Evolutionary conservation across 1,284 basidiomycete species (phyloP), one percentile per base, ranked within the genome.

Genomic region (Macrocystidia cucumis): DNA sequence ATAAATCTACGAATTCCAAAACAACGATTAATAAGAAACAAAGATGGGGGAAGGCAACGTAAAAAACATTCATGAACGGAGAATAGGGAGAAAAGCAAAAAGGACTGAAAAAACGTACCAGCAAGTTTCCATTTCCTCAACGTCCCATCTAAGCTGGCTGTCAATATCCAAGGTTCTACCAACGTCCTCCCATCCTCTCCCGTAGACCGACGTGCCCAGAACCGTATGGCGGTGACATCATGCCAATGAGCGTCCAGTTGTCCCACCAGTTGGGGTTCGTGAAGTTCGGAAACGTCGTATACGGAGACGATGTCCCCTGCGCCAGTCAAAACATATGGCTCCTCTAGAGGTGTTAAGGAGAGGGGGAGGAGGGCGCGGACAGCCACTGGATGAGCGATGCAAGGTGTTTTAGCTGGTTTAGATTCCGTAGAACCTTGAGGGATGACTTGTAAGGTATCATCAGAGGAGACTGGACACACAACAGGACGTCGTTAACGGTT

Each of bases 181-280:
- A 59, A 59, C 12, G 59, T 68, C 32, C 55, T 57, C 4, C 66
- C 64, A 42, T 68, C 65, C 13, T 61, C 57, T 3, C 62, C 62
- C 11, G 58, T 53, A 4, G 57, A 61, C 36, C 62, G 60, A 17
- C 75, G 68, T 43, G 74, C 56, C 88, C 90, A 95, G 4, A 83
- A 57, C 20, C 69, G 67, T 26, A 96, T 56, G 2, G 72, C 75
- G 4, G 74, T 83, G 7, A 95, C 78, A 46, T 92, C 87, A 44
- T 89, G 87, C 74, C 82, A 90, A 55, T 96, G 92, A 4, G 74
- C 91, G 44, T 91, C 83, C 5, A 89, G 60, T 44, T 75, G 69
- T 11, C 77, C 65, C 12, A 88, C 54, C 25, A 85, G 57, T 43
- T 84, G 79, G 1, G 78, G 78, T 44, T 78, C 72, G 21, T 78